Conservation (phyloP, 1,284 basidiomycete genomes). For the Cryptococcus wingfieldii region DNA sequence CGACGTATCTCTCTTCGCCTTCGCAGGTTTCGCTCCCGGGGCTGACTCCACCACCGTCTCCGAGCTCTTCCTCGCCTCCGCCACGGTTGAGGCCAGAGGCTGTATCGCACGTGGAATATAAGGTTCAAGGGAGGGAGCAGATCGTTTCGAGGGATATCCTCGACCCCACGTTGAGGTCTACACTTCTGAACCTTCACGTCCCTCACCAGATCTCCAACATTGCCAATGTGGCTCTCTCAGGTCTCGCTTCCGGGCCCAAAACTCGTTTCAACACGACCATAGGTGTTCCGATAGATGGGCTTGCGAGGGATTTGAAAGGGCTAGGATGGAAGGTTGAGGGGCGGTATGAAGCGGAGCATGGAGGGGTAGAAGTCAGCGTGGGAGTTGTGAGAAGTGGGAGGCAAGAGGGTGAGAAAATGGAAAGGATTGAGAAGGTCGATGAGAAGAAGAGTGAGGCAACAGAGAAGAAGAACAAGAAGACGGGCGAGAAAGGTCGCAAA, state of each 20-base stretch:
- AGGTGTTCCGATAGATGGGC: constrained; percentile 39
- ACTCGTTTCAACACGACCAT: constrained; percentile 27
- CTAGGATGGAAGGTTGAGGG: constrained; percentile 37
- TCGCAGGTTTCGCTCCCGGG: too few species aligned
- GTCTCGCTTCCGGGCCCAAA: constrained; percentile 20
- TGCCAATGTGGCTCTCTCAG: constrained; percentile 30
- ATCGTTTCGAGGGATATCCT: constrained; percentile 37
- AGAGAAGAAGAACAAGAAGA: constrained; percentile 23
- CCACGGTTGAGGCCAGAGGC: constrained; percentile 16
- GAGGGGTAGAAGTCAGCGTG: constrained; percentile 30
- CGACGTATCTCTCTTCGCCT: too few species aligned
- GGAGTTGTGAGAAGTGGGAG: constrained; percentile 31
- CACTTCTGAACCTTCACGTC: constrained; percentile 17
- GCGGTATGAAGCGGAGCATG: constrained; percentile 30
- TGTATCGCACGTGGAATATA: constrained; percentile 21
- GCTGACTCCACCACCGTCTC: not conserved
- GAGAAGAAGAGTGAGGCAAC: constrained; percentile 31
- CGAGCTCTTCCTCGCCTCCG: not conserved
- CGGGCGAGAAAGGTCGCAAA: constrained; percentile 28
- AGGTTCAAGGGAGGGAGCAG: constrained; percentile 24
- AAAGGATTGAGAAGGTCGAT: constrained; percentile 26
- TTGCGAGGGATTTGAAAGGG: constrained; percentile 31
- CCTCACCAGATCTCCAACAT: constrained; percentile 29
- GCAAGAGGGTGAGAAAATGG: constrained; percentile 24
- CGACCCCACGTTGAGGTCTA: constrained; percentile 30